phyloP scores from a whole-genome alignment of 371 early-diverging fungal genomes.

The Mortierella sp. region DNA sequence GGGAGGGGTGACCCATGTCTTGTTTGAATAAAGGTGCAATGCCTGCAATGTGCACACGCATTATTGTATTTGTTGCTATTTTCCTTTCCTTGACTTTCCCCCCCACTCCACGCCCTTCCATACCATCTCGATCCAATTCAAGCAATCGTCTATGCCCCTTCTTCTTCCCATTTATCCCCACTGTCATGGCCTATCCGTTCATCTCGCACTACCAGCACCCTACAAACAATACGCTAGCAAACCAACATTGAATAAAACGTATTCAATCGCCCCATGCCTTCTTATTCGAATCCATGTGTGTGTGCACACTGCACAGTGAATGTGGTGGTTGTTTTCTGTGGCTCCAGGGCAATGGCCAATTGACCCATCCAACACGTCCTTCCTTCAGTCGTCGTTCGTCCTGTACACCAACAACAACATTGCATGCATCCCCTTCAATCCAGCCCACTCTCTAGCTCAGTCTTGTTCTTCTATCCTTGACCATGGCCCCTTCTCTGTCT shows the following conservation, averaged over 20 bases:
- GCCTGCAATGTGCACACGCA: not conserved
- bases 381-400: not conserved
- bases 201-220: not conserved
- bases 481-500: not conserved
- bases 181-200: not conserved
- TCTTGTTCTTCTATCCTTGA: not conserved
- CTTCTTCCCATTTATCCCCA: slow-evolving; percentile 4
- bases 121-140: not conserved
- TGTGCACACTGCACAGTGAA: not conserved
- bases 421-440: not conserved
- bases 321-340: not conserved
- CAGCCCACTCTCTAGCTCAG: not conserved
- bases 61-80: not conserved
- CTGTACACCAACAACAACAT: too few relatives aligned
- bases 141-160: not conserved
- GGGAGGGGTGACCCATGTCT: not conserved
- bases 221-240: not conserved
- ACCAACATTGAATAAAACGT: not conserved
- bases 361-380: not conserved
- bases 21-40: not conserved
- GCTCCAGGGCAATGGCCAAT: too few relatives aligned
- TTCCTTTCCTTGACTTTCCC: too few relatives aligned
- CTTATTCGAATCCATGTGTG: not conserved
- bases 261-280: not conserved
- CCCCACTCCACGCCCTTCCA: too few relatives aligned